phyloP scores from a whole-genome alignment of 23 red algal species.

The Chondrus crispus region DNA sequence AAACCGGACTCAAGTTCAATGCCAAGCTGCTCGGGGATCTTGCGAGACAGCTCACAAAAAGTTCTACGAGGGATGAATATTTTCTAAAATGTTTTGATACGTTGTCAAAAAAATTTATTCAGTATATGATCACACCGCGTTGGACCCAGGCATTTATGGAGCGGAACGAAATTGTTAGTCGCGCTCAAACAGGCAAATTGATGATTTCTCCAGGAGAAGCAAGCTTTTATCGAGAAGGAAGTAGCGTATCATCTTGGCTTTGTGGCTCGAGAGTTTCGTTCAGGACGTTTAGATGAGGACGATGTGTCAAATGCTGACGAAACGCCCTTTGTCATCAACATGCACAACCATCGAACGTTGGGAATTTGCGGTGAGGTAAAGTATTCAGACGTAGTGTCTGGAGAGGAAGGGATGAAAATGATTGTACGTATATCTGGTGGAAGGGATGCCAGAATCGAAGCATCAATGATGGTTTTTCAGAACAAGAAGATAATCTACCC shows the following conservation, averaged over 20 bases:
- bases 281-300: background rate
- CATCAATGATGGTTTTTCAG: background rate
- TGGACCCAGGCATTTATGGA: background rate
- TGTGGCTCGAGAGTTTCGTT: background rate
- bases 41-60: too few relatives aligned
- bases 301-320: background rate
- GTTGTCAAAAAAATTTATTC: too few relatives aligned
- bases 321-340: background rate
- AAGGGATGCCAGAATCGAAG: background rate
- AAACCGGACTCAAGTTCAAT: too few relatives aligned
- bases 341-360: background rate
- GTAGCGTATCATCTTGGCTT: background rate
- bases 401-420: background rate
- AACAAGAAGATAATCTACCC: background rate
- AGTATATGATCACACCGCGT: background rate
- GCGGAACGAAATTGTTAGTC: background rate
- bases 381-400: background rate
- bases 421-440: background rate
- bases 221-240: background rate
- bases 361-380: background rate
- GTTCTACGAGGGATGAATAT: too few relatives aligned
- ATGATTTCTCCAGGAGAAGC: background rate
- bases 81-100: too few relatives aligned
- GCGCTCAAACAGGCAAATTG: background rate
- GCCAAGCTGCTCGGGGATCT: too few relatives aligned